Conservation (phyloP, 164 flowering plant genomes). For the Buxus sempervirens region DNA sequence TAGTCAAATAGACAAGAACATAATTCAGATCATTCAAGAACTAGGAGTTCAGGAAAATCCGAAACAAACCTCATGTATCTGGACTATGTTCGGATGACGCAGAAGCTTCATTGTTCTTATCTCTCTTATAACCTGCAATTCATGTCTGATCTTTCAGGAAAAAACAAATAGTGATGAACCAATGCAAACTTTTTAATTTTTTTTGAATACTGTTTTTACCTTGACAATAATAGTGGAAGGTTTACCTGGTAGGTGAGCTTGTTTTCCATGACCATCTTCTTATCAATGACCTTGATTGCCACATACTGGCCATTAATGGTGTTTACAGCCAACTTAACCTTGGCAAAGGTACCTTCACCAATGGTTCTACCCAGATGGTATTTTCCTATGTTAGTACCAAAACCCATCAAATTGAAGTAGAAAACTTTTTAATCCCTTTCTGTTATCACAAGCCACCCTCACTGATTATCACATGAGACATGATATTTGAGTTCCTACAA, state of each 20-base stretch:
- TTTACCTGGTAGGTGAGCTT: slow-evolving; percentile 61
- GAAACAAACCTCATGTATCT: slow-evolving; percentile 55
- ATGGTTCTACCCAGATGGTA: slow-evolving; percentile 54
- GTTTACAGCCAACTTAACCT: slow-evolving; percentile 64
- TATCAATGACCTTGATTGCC: slow-evolving; percentile 72
- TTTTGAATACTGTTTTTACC: no score
- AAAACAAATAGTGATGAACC: no score
- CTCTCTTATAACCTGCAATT: slow-evolving; percentile 63
- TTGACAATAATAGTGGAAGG: not conserved
- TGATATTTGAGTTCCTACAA: not conserved
- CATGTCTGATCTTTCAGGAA: not conserved
- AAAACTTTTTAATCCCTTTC: not conserved
- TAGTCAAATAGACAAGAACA: not conserved
- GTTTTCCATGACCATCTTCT: slow-evolving; percentile 49
- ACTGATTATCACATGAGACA: no score
- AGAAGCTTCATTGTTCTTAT: slow-evolving; percentile 76
- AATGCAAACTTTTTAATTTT: not conserved
- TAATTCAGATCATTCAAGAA: not conserved
- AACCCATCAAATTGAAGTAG: slow-evolving; percentile 38
- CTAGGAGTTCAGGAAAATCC: not conserved
- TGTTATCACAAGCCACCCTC: no score
- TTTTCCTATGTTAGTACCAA: slow-evolving; percentile 42
- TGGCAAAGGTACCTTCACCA: slow-evolving; percentile 80
- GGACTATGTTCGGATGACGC: slow-evolving; percentile 69
- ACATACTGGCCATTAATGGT: slow-evolving; percentile 37